Evolutionary conservation across 2,329 filamentous ascomycete species (phyloP).

Genomic region (Plectosphaerella sp.): DNA sequence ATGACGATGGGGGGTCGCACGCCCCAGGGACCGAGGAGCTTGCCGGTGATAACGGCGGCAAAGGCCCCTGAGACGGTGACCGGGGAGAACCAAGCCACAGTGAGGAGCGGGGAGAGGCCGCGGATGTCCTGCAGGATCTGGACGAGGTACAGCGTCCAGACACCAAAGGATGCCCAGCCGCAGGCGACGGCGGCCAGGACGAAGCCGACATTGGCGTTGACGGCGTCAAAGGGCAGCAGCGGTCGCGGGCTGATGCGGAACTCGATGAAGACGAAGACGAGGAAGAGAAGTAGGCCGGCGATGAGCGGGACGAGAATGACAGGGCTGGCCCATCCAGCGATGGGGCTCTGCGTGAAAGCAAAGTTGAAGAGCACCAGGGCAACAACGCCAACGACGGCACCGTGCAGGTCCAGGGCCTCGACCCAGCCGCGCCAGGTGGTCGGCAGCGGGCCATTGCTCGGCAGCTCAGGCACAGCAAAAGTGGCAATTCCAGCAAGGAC

Average conservation of each 20-base stretch:
- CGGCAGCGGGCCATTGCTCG: conserved; percentile 8
- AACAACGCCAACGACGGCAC: conserved; percentile 40
- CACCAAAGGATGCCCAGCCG: conserved; percentile 51
- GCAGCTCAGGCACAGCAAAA: conserved; percentile 29
- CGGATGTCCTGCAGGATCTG: conserved; percentile 42
- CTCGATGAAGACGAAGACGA: conserved; percentile 55
- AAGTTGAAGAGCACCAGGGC: conserved; percentile 61
- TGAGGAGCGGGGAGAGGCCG: conserved; percentile 35
- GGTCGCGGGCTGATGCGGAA: conserved; percentile 39
- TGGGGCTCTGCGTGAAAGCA: conserved; percentile 61
- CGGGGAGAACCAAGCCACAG: conserved; percentile 39
- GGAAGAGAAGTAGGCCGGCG: conserved; percentile 49
- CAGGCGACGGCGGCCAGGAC: conserved; percentile 50
- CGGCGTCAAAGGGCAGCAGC: conserved; percentile 51
- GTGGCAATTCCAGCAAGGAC: conserved; percentile 23
- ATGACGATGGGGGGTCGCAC: conserved; percentile 36
- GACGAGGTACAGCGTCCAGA: conserved; percentile 48
- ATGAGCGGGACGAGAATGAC: conserved; percentile 56
- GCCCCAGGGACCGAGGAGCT: conserved; percentile 30
- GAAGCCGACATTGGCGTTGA: conserved; percentile 45
- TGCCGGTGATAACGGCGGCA: conserved; percentile 39
- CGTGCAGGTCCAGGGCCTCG: conserved; percentile 32
- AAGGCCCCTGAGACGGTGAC: conserved; percentile 36
- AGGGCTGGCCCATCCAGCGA: conserved; percentile 52
- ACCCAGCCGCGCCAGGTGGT: conserved; percentile 13